These are phyloP conservation scores for Pichia sp. DNA, from an alignment of 1,139 yeast genomes.

Conservation along the genomic window DNA sequence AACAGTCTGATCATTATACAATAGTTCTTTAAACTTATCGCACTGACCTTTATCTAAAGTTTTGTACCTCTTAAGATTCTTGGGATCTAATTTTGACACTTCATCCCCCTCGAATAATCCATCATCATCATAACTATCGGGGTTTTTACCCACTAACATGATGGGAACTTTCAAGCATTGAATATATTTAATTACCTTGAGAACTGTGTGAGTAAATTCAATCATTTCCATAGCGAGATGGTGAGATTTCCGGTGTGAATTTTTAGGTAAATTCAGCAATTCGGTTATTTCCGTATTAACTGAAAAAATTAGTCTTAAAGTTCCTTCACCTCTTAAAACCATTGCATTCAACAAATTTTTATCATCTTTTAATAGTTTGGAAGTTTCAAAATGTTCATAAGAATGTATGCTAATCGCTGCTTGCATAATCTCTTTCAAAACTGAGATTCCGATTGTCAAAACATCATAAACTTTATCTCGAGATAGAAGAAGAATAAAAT, in stretches of 20 bases:
- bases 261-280: constrained; percentile 57
- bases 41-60: constrained; percentile 34
- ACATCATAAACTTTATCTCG: constrained; percentile 34
- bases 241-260: constrained; percentile 63
- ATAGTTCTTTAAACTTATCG: constrained; percentile 21
- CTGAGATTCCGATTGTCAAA: constrained; percentile 66
- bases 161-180: constrained; percentile 58
- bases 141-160: constrained; percentile 42
- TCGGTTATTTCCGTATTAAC: constrained; percentile 60
- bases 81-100: not conserved
- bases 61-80: constrained; percentile 18
- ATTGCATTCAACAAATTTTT: constrained; percentile 46
- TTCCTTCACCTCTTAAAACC: constrained; percentile 36
- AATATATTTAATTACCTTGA: constrained; percentile 66
- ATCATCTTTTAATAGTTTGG: constrained; percentile 61
- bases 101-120: constrained; percentile 18
- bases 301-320: constrained; percentile 46
- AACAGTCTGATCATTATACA: constrained; percentile 29
- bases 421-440: constrained; percentile 61
- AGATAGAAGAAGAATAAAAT: constrained; percentile 49
- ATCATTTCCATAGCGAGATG: constrained; percentile 59
- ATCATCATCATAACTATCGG: constrained; percentile 23
- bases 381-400: constrained; percentile 48
- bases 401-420: constrained; percentile 40
- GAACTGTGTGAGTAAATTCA: constrained; percentile 60